Conservation (phyloP, 2,329 filamentous ascomycete species). For the Teratosphaeria pseudoeucalypti region DNA sequence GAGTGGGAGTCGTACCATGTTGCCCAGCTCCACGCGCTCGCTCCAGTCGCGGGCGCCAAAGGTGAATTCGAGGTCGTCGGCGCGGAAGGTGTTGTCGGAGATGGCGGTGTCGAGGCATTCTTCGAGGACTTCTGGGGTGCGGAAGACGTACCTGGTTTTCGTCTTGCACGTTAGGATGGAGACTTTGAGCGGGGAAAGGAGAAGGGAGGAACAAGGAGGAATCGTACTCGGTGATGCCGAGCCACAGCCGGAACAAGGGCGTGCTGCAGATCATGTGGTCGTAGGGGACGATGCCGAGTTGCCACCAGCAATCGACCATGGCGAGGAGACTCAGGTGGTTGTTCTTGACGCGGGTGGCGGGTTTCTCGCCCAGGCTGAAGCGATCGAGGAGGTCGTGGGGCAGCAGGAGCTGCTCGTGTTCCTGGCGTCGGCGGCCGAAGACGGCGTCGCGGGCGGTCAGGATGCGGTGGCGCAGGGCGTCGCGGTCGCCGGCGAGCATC, state of each 20-base stretch:
- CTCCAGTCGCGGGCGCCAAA: constrained; percentile 96
- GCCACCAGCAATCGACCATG: constrained; percentile 98
- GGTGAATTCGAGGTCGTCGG: constrained; percentile 92
- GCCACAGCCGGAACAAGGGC: constrained; percentile 89
- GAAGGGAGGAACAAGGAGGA: no score
- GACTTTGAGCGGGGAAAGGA: not conserved
- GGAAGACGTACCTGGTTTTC: constrained; percentile 58
- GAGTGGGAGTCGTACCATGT: constrained; percentile 56
- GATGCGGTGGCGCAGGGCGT: constrained; percentile 64
- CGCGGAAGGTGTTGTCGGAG: constrained; percentile 83
- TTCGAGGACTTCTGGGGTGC: constrained; percentile 60
- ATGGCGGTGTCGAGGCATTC: constrained; percentile 79
- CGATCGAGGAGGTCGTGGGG: constrained; percentile 73
- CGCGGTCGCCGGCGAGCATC: constrained; percentile 76
- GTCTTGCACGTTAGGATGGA: not conserved
- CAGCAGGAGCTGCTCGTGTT: constrained; percentile 59
- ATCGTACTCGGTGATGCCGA: constrained; percentile 73
- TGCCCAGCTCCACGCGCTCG: constrained; percentile 79
- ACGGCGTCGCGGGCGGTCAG: constrained; percentile 69
- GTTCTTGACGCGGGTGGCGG: constrained; percentile 64
- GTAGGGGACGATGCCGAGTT: constrained; percentile 85
- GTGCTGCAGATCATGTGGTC: constrained; percentile 99
- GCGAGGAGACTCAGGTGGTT: constrained; percentile 88
- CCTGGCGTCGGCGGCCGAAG: constrained; percentile 39
- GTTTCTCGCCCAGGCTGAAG: constrained; percentile 68